Base-by-base conservation (phyloP, 139 green algal species). In the Chlorella sp. region DNA sequence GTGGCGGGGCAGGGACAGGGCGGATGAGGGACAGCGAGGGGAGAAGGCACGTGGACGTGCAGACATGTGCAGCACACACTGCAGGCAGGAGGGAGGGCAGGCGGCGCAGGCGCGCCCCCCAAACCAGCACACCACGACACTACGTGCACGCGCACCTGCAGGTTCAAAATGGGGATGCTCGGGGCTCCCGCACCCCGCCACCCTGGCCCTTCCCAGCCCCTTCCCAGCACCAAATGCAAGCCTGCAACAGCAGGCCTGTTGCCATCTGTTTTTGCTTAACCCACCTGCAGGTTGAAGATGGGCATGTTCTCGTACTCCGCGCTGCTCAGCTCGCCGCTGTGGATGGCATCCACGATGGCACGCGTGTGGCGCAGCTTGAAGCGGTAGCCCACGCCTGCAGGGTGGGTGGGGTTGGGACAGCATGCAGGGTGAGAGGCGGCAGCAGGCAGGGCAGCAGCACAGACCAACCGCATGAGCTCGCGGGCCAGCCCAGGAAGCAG, bases 331-430 rank as follows among this genome's bases (percentile, higher is more conserved):
- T 95, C 92, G 11, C 97, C 97, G 44, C 74, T 90, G 91, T 98
- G 97, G 81, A 99, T 99, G 75, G 97, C 96, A 85, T 99, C 92
- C 68, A 99, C 93, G 81, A 99, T 99, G 68, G 95, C 93, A 46
- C 97, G 92, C 14, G 97, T 99, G 91, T 98, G 87, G 80, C 92
- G 92, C 34, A 99, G 90, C 86, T 95, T 97, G 82, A 99, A 98
- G 86, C 96, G 92, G 69, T 90, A 87, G 46, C 96, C 96, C 34
- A 95, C 92, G 82, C 96, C 51, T 60, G 51, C 11, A 16, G n/a
- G n/a, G n/a, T n/a, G n/a, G n/a, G n/a, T n/a, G n/a, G n/a, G n/a
- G n/a, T n/a, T n/a, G n/a, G n/a, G n/a, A n/a, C n/a, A n/a, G n/a
- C n/a, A n/a, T n/a, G n/a, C n/a, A n/a, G n/a, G n/a, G n/a, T n/a